Evolutionary conservation across 306 rosid genomes (phyloP).

Genomic region (Geum urbanum): DNA sequence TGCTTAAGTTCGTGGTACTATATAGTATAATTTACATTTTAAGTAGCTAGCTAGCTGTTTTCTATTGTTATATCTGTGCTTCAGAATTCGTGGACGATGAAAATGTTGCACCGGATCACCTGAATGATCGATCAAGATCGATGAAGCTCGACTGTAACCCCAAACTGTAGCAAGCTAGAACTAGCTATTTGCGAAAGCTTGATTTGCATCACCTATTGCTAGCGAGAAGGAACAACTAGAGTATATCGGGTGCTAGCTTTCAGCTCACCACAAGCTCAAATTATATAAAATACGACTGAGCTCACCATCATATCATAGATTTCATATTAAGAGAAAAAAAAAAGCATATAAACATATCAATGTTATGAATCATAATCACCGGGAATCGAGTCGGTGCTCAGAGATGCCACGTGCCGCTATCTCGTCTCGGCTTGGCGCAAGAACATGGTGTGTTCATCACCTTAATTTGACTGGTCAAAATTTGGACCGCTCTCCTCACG

Average conservation of each 20-base stretch:
- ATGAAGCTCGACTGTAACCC: too few relatives aligned
- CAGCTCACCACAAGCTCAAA: background rate
- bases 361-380: constrained; percentile 1
- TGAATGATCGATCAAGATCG: too few relatives aligned
- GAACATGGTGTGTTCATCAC: constrained; percentile 17
- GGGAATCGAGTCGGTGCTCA: constrained; percentile 24
- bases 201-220: too few relatives aligned
- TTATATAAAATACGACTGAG: background rate
- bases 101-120: too few relatives aligned
- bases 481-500: constrained; percentile 9
- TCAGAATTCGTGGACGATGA: too few relatives aligned
- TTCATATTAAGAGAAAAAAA: too few relatives aligned
- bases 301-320: background rate
- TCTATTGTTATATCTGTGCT: too few relatives aligned
- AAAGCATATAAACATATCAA: background rate
- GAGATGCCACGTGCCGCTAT: constrained; percentile 11
- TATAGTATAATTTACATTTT: background rate
- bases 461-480: constrained; percentile 51
- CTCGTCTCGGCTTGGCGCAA: background rate
- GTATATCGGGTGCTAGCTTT: background rate
- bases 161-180: too few relatives aligned
- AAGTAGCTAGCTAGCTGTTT: too few relatives aligned
- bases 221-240: too few relatives aligned
- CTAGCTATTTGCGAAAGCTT: too few relatives aligned
- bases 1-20: constrained; percentile 22